Percentiles rank a stretch among this genome's conserved stretches.
These are phyloP conservation scores for Bacidia rubella DNA, from an alignment of 495 filamentous ascomycete genomes.

Conservation along the genomic window DNA sequence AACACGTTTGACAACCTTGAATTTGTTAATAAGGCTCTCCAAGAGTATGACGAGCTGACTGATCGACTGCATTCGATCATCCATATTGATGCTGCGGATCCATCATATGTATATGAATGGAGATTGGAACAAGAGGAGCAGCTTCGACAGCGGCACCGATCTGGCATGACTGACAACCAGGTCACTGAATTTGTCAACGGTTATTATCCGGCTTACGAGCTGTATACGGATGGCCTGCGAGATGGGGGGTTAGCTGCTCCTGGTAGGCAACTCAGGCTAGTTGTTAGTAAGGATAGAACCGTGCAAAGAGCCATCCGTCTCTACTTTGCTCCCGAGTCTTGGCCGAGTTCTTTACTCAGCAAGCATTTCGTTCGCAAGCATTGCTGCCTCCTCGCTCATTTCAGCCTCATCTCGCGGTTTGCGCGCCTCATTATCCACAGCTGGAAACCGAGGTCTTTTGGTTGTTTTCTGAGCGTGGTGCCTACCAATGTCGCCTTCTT, in stretches of 20 bases:
- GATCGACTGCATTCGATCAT: conserved; percentile 66
- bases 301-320: conserved; percentile 44
- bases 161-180: conserved; percentile 66
- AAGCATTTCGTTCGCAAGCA: conserved; percentile 46
- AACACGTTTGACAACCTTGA: conserved; percentile 54
- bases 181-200: conserved; percentile 53
- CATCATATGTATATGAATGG: conserved; percentile 76
- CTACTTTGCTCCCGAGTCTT: conserved; percentile 16
- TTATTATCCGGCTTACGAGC: conserved; percentile 57
- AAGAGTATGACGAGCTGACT: conserved; percentile 58
- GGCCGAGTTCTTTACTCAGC: not conserved
- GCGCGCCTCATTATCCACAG: conserved; percentile 54
- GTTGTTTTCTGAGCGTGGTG: conserved; percentile 17
- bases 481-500: conserved; percentile 68
- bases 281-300: conserved; percentile 53
- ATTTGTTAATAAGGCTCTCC: conserved; percentile 59
- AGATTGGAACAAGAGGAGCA: conserved; percentile 65
- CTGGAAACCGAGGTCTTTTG: conserved; percentile 35
- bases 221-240: conserved; percentile 57
- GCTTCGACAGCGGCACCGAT: conserved; percentile 48
- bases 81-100: conserved; percentile 74
- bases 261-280: conserved; percentile 51
- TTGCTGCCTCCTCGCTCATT: conserved; percentile 66
- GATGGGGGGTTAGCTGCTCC: conserved; percentile 46
- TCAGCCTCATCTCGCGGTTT: conserved; percentile 54